Conservation (phyloP, 2,329 filamentous ascomycete species). For the Sarocladium oryzae region DNA sequence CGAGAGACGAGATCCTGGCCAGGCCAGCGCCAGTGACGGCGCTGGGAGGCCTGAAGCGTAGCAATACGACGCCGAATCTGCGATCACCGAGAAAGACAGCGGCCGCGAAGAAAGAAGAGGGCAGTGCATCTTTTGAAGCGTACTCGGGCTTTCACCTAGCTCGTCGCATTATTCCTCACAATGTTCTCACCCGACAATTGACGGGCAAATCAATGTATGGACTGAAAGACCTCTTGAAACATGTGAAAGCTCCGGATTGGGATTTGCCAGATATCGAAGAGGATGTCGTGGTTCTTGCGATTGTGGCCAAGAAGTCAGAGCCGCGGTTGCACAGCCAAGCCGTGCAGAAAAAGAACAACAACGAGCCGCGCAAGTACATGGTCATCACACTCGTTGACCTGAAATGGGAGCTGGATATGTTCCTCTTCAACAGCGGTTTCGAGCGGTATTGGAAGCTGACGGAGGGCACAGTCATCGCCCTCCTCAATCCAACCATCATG, state of each 20-base stretch:
- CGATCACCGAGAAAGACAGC: constrained; percentile 10
- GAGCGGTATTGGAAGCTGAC: constrained; percentile 91
- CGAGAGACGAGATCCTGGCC: constrained; percentile 53
- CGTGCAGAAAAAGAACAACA: constrained; percentile 33
- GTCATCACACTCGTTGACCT: constrained; percentile 81
- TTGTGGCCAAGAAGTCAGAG: constrained; percentile 82
- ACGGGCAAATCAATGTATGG: constrained; percentile 69
- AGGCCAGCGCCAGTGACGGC: constrained; percentile 12
- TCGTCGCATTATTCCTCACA: constrained; percentile 75
- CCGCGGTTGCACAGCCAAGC: constrained; percentile 58
- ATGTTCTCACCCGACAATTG: constrained; percentile 70
- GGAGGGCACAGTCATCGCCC: constrained; percentile 83
- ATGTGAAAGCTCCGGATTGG: constrained; percentile 77
- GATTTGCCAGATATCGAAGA: constrained; percentile 75
- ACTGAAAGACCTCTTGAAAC: constrained; percentile 73
- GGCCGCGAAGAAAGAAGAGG: constrained; percentile 16
- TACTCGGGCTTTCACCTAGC: constrained; percentile 82
- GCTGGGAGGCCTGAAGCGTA: constrained; percentile 31
- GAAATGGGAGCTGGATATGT: constrained; percentile 85
- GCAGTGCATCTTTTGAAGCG: constrained; percentile 62
- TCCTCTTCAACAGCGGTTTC: constrained; percentile 86
- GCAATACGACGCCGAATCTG: constrained; percentile 33
- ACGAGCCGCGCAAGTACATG: constrained; percentile 81
- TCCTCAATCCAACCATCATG: constrained; percentile 88
- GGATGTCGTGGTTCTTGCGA: constrained; percentile 83